phyloP scores from a whole-genome alignment of 2,329 filamentous ascomycete species.

The Teratosphaeriaceae sp. region DNA sequence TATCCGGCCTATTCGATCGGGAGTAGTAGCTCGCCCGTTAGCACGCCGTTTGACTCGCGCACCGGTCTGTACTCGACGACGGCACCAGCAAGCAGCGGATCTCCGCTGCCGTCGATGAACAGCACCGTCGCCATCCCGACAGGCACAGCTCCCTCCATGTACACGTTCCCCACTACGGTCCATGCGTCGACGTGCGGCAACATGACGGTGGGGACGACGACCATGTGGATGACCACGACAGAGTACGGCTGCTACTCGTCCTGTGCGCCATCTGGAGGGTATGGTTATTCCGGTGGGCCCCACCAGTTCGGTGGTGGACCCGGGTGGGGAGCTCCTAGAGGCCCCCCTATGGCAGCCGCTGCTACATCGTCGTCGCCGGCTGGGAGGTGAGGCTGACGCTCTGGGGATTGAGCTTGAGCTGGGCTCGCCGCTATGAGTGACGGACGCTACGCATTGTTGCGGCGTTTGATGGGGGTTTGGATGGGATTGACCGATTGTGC shows the following conservation, averaged over 20 bases:
- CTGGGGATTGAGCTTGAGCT: not conserved
- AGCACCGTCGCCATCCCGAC: not conserved
- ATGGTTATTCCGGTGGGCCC: constrained; percentile 5
- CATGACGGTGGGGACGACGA: constrained; percentile 6
- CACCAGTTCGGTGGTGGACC: constrained; percentile 10
- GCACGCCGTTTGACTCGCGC: too few species aligned
- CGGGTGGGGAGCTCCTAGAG: not conserved
- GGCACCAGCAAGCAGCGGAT: constrained; percentile 1
- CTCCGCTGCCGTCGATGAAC: not conserved
- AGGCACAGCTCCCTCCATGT: not conserved
- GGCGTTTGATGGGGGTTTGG: constrained; percentile 1
- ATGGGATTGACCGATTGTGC: not conserved
- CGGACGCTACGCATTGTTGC: constrained; percentile 4
- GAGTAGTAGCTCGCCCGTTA: too few species aligned
- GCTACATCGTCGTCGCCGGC: too few species aligned
- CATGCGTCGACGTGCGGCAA: constrained; percentile 4
- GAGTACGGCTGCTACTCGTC: constrained; percentile 12
- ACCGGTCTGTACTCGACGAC: not conserved
- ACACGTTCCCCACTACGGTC: not conserved
- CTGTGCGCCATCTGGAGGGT: constrained; percentile 8
- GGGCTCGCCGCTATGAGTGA: constrained; percentile 5
- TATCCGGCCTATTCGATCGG: too few species aligned
- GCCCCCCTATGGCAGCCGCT: too few species aligned
- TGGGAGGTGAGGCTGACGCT: not conserved
- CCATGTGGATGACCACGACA: constrained; percentile 8